phyloP scores from a whole-genome alignment of 2,329 filamentous ascomycete species.

The Trichoderma brevicompactum region DNA sequence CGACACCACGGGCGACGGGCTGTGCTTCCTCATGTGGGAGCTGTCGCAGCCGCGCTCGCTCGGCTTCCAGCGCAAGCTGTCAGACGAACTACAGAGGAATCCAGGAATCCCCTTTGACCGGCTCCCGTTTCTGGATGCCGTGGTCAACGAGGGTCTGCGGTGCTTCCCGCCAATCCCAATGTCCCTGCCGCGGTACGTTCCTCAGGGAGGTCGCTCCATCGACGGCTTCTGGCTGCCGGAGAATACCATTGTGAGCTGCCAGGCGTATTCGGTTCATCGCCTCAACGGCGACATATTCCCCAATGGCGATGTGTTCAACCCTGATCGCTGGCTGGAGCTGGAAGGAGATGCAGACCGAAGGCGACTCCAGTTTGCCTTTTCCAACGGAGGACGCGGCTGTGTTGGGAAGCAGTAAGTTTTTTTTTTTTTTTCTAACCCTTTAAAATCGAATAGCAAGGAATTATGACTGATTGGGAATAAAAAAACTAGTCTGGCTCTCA shows the following conservation, averaged over 20 bases:
- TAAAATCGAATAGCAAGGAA: background rate
- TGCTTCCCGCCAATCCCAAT: conserved; percentile 69
- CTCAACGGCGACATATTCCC: conserved; percentile 71
- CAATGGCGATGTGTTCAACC: conserved; percentile 75
- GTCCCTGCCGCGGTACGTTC: conserved; percentile 66
- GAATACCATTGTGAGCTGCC: conserved; percentile 62
- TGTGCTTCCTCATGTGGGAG: conserved; percentile 74
- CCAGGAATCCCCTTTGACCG: conserved; percentile 50
- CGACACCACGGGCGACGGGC: conserved; percentile 70
- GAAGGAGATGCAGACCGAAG: conserved; percentile 74
- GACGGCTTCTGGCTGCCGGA: conserved; percentile 59
- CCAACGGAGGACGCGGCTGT: conserved; percentile 67
- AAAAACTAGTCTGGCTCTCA: conserved; percentile 57
- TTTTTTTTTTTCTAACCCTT: conserved; percentile 31
- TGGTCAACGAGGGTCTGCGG: conserved; percentile 65
- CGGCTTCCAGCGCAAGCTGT: conserved; percentile 56
- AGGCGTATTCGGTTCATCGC: conserved; percentile 64
- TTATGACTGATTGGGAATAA: background rate
- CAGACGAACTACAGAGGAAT: conserved; percentile 55
- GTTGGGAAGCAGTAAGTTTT: conserved; percentile 67
- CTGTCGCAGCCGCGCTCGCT: conserved; percentile 63
- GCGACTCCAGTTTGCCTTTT: conserved; percentile 67
- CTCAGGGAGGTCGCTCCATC: conserved; percentile 57
- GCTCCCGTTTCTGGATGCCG: conserved; percentile 64
- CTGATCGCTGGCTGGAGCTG: conserved; percentile 79